Evolutionary conservation across 768 basidiomycete species (phyloP).

Genomic region (Suillus clintonianus): DNA sequence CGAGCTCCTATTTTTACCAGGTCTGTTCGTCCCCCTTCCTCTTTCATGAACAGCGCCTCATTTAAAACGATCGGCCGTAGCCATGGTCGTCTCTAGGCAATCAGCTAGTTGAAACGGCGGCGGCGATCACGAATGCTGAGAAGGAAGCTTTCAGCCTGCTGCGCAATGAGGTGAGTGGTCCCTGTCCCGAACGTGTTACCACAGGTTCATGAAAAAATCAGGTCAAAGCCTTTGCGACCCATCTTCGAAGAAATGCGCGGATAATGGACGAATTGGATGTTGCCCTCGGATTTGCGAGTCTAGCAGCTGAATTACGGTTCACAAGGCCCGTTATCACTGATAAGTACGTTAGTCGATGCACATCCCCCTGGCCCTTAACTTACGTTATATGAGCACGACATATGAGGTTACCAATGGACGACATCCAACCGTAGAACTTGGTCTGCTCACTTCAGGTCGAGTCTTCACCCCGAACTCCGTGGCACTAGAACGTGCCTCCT

Average conservation of each 20-base stretch:
- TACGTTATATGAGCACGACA: conserved; percentile 39
- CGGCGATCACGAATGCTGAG: conserved; percentile 57
- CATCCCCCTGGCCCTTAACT: background rate
- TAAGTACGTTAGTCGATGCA: conserved; percentile 49
- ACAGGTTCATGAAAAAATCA: conserved; percentile 29
- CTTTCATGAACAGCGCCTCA: background rate
- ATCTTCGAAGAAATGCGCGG: conserved; percentile 72
- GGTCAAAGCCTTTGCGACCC: conserved; percentile 60
- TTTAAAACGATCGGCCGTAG: conserved; percentile 35
- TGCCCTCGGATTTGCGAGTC: conserved; percentile 73
- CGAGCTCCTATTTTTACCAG: conserved; percentile 67
- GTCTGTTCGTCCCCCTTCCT: conserved; percentile 33
- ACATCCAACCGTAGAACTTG: conserved; percentile 92
- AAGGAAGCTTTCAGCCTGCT: conserved; percentile 72
- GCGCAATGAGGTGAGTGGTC: conserved; percentile 56
- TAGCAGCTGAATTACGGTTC: conserved; percentile 79
- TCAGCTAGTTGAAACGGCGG: conserved; percentile 59
- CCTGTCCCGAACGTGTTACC: background rate
- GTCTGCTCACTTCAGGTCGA: conserved; percentile 71
- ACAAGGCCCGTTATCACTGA: conserved; percentile 69
- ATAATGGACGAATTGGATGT: conserved; percentile 90
- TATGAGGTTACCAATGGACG: conserved; percentile 79
- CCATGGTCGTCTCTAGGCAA: conserved; percentile 76
- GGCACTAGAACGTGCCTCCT: conserved; percentile 55
- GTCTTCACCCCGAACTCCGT: conserved; percentile 86